Conservation (phyloP, 768 basidiomycete genomes). For the Lyophyllum atratum region DNA sequence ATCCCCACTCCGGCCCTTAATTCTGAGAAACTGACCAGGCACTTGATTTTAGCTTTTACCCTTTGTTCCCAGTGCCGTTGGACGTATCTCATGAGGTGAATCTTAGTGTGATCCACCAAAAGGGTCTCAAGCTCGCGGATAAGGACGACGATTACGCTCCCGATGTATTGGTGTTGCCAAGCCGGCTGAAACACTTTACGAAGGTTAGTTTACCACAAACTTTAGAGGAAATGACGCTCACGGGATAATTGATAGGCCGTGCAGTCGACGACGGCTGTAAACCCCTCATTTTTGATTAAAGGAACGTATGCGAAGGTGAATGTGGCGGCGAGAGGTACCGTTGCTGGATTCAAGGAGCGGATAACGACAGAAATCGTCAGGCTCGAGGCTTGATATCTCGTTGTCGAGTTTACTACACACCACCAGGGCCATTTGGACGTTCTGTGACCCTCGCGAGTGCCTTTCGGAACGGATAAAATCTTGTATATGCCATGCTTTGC, state of each 20-base stretch:
- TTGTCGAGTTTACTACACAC: background rate
- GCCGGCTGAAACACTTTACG: constrained; percentile 85
- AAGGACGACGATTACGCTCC: constrained; percentile 56
- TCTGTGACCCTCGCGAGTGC: background rate
- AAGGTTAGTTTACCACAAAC: constrained; percentile 53
- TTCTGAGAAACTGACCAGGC: background rate
- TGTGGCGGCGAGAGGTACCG: constrained; percentile 28
- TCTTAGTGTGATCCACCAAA: constrained; percentile 82
- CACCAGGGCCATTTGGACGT: background rate
- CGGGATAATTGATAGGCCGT: constrained; percentile 53
- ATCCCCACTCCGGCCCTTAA: background rate
- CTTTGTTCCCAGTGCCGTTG: constrained; percentile 84
- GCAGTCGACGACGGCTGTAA: constrained; percentile 76
- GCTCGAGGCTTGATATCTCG: constrained; percentile 23
- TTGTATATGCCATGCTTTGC: background rate
- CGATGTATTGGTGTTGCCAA: constrained; percentile 86
- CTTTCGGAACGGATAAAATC: background rate
- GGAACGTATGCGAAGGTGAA: constrained; percentile 53
- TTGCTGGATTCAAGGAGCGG: constrained; percentile 30
- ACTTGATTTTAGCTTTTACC: constrained; percentile 79
- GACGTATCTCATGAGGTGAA: constrained; percentile 82
- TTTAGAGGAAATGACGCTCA: background rate
- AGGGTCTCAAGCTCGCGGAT: constrained; percentile 38
- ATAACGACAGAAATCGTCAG: constrained; percentile 35
- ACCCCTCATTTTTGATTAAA: constrained; percentile 79